These are phyloP conservation scores for Tylopilus intermedius DNA, from an alignment of 768 basidiomycete species.

Conservation along the genomic window DNA sequence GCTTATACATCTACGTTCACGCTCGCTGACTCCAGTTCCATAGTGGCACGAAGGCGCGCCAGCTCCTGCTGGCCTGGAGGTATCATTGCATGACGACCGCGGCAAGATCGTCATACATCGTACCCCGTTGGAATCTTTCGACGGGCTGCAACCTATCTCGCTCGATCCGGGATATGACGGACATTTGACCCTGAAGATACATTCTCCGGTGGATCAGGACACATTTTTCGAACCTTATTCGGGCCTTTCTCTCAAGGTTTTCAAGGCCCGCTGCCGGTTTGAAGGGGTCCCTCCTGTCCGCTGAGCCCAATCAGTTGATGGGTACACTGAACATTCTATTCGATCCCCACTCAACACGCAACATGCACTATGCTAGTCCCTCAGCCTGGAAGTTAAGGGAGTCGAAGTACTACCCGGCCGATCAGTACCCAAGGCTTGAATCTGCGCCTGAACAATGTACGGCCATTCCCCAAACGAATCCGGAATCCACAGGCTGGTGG, in stretches of 20 bases:
- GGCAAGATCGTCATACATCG: background rate
- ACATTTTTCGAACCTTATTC: conserved; percentile 4
- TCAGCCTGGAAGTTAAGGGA: conserved; percentile 3
- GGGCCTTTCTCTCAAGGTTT: conserved; percentile 4
- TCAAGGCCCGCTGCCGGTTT: background rate
- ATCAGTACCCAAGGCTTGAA: background rate
- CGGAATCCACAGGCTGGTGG: conserved; percentile 13
- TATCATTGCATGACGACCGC: conserved; percentile 5
- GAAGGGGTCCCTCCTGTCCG: too few relatives aligned
- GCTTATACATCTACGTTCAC: background rate
- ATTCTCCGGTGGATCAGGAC: background rate
- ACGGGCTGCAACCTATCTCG: background rate
- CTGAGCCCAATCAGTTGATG: background rate
- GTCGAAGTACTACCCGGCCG: background rate
- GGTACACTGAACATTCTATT: conserved; percentile 12
- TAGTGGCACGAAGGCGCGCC: conserved; percentile 4
- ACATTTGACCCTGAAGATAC: conserved; percentile 5
- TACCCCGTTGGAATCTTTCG: background rate
- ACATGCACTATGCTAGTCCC: conserved; percentile 7
- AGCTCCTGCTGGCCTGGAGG: background rate
- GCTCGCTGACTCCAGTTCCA: background rate
- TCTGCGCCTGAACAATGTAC: background rate
- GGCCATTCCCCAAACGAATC: conserved; percentile 7
- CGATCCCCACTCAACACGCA: conserved; percentile 10
- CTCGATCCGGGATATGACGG: conserved; percentile 4